Percentiles rank a stretch among this genome's conserved stretches.
Conservation (phyloP, 306 rosid genomes). For the Coriaria nepalensis region DNA sequence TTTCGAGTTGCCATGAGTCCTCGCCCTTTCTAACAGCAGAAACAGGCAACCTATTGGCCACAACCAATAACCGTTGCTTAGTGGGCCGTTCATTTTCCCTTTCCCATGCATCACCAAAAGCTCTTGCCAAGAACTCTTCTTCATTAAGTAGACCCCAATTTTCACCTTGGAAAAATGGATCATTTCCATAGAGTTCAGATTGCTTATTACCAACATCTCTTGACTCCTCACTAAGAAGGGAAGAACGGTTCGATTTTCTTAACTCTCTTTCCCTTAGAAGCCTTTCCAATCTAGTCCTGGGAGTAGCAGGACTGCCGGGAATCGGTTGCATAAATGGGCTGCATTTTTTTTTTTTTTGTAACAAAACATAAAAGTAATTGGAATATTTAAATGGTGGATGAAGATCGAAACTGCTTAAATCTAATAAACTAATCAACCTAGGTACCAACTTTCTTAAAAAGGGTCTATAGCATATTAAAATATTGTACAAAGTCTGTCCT, state of each 20-base stretch:
- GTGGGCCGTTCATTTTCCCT: slow-evolving; percentile 41
- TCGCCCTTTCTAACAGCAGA: slow-evolving; percentile 78
- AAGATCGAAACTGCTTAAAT: too few relatives aligned
- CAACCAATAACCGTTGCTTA: slow-evolving; percentile 73
- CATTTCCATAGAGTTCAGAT: slow-evolving; percentile 25
- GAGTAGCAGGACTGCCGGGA: slow-evolving; percentile 56
- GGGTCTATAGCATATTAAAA: too few relatives aligned
- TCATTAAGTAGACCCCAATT: slow-evolving; percentile 21
- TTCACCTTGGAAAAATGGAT: slow-evolving; percentile 19
- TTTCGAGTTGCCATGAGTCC: slow-evolving; percentile 76
- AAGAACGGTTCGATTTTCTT: slow-evolving; percentile 41
- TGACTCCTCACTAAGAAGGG: slow-evolving; percentile 32
- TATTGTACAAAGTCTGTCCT: too few relatives aligned
- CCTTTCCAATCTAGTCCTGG: slow-evolving; percentile 78
- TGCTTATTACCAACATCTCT: slow-evolving; percentile 32
- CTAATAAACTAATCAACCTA: too few relatives aligned
- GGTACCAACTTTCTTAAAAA: too few relatives aligned
- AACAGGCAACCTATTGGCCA: slow-evolving; percentile 88
- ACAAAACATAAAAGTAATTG: too few relatives aligned
- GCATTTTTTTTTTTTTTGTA: neutral
- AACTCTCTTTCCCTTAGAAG: slow-evolving; percentile 86
- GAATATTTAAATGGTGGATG: too few relatives aligned
- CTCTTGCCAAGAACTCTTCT: slow-evolving; percentile 31
- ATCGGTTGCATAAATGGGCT: slow-evolving; percentile 24
- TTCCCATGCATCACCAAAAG: slow-evolving; percentile 28